phyloP scores from a whole-genome alignment of 148 eudicot genomes.

The Mesembryanthemum crystallinum region DNA sequence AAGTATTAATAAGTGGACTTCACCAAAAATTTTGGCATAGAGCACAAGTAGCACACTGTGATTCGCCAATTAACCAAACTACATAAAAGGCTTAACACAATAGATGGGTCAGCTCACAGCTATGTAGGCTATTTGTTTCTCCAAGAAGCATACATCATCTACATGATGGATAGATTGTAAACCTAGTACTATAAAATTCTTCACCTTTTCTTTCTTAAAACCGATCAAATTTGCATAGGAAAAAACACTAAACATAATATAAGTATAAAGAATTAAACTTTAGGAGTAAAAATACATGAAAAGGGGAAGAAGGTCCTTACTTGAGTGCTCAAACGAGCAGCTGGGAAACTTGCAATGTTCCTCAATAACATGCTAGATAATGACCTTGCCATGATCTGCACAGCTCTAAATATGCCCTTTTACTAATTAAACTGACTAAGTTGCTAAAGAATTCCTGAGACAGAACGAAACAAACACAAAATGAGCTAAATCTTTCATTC shows the following conservation, averaged over 20 bases:
- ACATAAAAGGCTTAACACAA: too few species aligned
- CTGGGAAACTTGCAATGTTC: conserved; percentile 37
- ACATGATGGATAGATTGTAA: background rate
- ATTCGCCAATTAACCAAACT: too few species aligned
- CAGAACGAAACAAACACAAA: background rate
- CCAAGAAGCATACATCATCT: background rate
- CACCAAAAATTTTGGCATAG: background rate
- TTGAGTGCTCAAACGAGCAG: conserved; percentile 37
- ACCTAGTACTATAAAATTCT: background rate
- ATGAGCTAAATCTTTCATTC: background rate
- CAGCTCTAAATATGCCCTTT: background rate
- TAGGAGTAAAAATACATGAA: too few species aligned
- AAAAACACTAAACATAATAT: background rate
- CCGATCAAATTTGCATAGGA: background rate
- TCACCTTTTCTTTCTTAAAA: background rate
- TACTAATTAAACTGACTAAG: background rate
- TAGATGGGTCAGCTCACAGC: too few species aligned
- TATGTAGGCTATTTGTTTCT: too few species aligned
- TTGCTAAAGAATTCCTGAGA: background rate
- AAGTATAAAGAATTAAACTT: background rate
- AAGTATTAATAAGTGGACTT: background rate
- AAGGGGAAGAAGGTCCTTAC: conserved; percentile 26
- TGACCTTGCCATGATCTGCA: conserved; percentile 38
- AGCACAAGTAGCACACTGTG: background rate
- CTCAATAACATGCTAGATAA: conserved; percentile 46